Conservation (phyloP, 176 grass and related monocot genomes). For the Secale cereale region DNA sequence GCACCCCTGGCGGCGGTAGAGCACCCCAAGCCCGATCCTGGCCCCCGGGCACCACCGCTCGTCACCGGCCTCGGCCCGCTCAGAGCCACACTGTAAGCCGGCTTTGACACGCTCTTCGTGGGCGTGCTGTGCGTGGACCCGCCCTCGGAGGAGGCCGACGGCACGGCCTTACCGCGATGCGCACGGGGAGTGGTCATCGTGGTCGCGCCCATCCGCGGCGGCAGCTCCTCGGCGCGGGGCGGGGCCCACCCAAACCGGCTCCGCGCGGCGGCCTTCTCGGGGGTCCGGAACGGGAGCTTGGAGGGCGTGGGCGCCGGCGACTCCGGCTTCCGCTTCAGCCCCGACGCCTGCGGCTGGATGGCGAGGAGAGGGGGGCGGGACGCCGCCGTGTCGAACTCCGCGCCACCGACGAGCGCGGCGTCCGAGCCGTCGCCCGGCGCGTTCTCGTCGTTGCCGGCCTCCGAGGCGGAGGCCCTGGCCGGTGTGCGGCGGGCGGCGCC, state of each 20-base stretch:
- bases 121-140: constrained; percentile 76
- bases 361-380: constrained; percentile 34
- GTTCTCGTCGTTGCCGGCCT: constrained; percentile 56
- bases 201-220: constrained; percentile 24
- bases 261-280: constrained; percentile 58
- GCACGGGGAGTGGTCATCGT: constrained; percentile 46
- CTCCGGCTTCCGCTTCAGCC: constrained; percentile 68
- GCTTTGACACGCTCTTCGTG: constrained; percentile 80
- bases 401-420: neutral
- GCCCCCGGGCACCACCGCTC: constrained; percentile 25
- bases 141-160: constrained; percentile 41
- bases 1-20: constrained; percentile 27
- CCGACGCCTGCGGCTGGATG: constrained; percentile 36
- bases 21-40: constrained; percentile 6
- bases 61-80: constrained; percentile 55
- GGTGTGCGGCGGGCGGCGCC: constrained; percentile 32
- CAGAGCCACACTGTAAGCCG: constrained; percentile 33
- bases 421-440: constrained; percentile 20
- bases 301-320: constrained; percentile 51
- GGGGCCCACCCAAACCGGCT: constrained; percentile 70
- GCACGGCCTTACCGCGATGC: constrained; percentile 31
- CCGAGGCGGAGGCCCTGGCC: constrained; percentile 36
- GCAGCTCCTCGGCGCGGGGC: constrained; percentile 32
- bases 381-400: neutral
- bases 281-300: constrained; percentile 64